Base-by-base conservation (phyloP, 2,329 filamentous ascomycete species). In the Cladosporium velox region DNA sequence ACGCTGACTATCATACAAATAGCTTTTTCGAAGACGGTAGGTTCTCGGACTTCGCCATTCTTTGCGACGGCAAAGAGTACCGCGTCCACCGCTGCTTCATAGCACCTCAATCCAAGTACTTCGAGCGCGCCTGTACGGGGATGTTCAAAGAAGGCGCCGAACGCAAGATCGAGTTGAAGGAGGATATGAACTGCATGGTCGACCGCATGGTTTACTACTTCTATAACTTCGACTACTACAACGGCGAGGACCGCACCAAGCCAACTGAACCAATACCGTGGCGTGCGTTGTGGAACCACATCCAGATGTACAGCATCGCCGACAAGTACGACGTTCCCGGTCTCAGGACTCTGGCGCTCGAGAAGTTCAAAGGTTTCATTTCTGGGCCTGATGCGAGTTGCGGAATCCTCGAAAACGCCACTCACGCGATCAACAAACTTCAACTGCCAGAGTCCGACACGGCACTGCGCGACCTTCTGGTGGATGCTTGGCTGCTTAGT, bases 201-300 rank as follows among this genome's bases (percentile, higher is more conserved):
- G 61, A 70, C 4, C 57, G 38, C 24, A 70, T 66, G 68, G 63
- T 70, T n/a, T 24, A 67, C 2, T 70, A 58, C 64, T 68, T 70
- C 60, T 66, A 68, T 41, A 62, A 47, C 3, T 59, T 65, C 24
- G 64, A 70, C 35, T 67, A 68, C 52, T 28, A 65, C 21, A 28
- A 63, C 44, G 18, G 21, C 49, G 15, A 7, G 2, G 28, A 18
- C 30, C 12, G 54, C n/a, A 10, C 28, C 15, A 21, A 30, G 8
- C n/a, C 30, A n/a, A 3, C 21, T n/a, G 18, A 21, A 15, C 12
- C 55, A 11, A 41, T 26, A 26, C 14, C 10, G 15, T 26, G 38
- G 14, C 54, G 14, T 15, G 14, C 34, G 3, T 5, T 24, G 7
- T n/a, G 1, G 2, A 3, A 26, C 12, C 57, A 47, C 18, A 62